Base-by-base conservation (phyloP, 371 early-diverging fungal genomes). In the Catenaria anguillulae region DNA sequence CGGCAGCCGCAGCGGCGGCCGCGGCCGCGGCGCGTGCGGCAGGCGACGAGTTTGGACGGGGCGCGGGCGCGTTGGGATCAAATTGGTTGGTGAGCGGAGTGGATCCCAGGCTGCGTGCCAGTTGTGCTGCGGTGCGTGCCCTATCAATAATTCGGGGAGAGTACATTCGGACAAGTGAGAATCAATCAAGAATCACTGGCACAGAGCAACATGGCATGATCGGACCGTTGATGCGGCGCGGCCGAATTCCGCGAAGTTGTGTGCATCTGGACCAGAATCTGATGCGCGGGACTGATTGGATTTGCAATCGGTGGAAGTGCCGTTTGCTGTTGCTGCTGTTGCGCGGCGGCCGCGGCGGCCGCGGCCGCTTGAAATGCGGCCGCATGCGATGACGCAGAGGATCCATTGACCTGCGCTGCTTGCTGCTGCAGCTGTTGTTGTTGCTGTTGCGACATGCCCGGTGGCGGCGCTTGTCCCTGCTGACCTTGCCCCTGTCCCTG, bases 141-240 rank as follows among this genome's bases (percentile, higher is more conserved):
- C 40, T 40, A 17, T 40, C 5, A 10, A 40, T 40, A 40, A n/a
- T n/a, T n/a, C n/a, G n/a, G n/a, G 5, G 40, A 40, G 5, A 17
- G 17, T 40, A 40, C 40, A 17, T 40, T 40, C 5, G 40, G 10
- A 17, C 40, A 40, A 40, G 40, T 17, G 40, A 5, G 10, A 40
- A 40, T 40, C 10, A 10, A 17, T 40, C 40, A 17, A 40, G 17
- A 40, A n/a, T n/a, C n/a, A n/a, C n/a, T n/a, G n/a, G n/a, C 17
- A 40, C 5, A 40, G 40, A 40, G 17, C 5, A 40, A 40, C 5
- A 40, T 10, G 17, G 17, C 17, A 17, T 10, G 17, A 17, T 10
- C 40, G 40, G 40, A 40, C 40, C 90, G 88, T 67, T 89, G 88
- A 69, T 93, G 94, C 35, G 92, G 90, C 3, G 88, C 77, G 26